These are phyloP conservation scores for Ganoderma sinense DNA, from an alignment of 1,284 basidiomycete genomes.

Conservation along the genomic window DNA sequence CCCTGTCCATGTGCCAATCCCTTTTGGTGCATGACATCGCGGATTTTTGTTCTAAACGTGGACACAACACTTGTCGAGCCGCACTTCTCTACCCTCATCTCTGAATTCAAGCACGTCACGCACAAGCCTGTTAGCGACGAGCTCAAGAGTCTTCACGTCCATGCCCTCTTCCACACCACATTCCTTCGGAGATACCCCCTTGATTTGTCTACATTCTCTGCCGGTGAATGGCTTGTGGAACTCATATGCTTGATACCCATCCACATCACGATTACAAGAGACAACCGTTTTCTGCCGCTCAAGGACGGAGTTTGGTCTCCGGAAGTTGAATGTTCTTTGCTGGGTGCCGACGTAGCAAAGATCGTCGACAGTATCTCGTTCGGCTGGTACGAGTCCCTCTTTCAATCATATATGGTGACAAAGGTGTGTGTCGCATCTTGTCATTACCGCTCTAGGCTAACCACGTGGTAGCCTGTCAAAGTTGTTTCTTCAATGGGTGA, in stretches of 20 bases:
- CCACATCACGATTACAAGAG: conserved; percentile 63
- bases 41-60: conserved; percentile 54
- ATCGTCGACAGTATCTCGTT: conserved; percentile 65
- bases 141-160: conserved; percentile 46
- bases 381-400: conserved; percentile 73
- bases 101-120: conserved; percentile 53
- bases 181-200: not conserved
- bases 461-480: conserved; percentile 56
- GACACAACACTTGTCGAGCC: conserved; percentile 44
- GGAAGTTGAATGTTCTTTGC: conserved; percentile 56
- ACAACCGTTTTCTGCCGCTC: conserved; percentile 66
- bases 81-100: conserved; percentile 56
- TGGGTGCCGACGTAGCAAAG: conserved; percentile 64
- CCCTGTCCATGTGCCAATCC: too few relatives aligned
- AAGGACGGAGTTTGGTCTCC: conserved; percentile 63
- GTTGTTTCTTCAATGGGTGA: conserved; percentile 72
- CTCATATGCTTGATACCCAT: conserved; percentile 70
- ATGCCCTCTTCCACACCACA: conserved; percentile 34
- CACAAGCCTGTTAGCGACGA: conserved; percentile 58
- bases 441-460: not conserved
- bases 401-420: conserved; percentile 65
- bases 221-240: conserved; percentile 70
- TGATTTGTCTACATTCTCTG: conserved; percentile 40
- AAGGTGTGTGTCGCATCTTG: conserved; percentile 47
- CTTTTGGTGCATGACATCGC: too few relatives aligned